Evolutionary conservation across 1,284 basidiomycete genomes (phyloP), one percentile per base, ranked within the genome.

Genomic region (Pyrrhoderma noxium): DNA sequence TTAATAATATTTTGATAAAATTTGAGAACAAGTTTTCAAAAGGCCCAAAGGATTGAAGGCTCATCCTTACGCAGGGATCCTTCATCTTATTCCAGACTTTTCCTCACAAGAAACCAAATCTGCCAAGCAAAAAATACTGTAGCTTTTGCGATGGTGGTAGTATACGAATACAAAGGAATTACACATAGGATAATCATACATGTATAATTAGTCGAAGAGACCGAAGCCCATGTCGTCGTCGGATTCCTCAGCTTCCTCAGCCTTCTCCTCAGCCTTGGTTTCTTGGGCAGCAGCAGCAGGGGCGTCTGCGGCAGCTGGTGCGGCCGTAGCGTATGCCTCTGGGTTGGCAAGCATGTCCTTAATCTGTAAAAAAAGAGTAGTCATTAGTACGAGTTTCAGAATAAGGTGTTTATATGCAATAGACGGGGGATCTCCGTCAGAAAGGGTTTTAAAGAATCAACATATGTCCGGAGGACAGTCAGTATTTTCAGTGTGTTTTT

Each of bases 261-360:
- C 85, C 72, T 85, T 79, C 69, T 79, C 74, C 65, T 80, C 77
- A 56, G 69, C 76, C 56, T 72, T 61, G 54, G 64, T 63, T 58
- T 67, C 73, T 57, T 70, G 73, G 25, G 69, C 72, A 51, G 67
- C 67, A 40, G 72, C 69, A 37, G 70, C 70, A 41, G 73, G 72
- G 42, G 74, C 74, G 42, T 76, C 77, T 36, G 76, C 74, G 48
- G 73, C 71, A 23, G 72, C 70, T 53, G 73, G 71, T 38, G 72
- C 73, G 18, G 73, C 75, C 35, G 76, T 76, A 51, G 77, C 81
- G 59, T 78, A 98, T 27, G 93, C 94, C 59, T 96, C 93, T 54
- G 94, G 94, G 80, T 98, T 96, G 67, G 88, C 94, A 61, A 98
- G 84, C 74, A 86, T 90, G 68, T 91, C 94, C 80, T 97, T 97